phyloP scores from a whole-genome alignment of 768 basidiomycete species.

The Suillus paluster region DNA sequence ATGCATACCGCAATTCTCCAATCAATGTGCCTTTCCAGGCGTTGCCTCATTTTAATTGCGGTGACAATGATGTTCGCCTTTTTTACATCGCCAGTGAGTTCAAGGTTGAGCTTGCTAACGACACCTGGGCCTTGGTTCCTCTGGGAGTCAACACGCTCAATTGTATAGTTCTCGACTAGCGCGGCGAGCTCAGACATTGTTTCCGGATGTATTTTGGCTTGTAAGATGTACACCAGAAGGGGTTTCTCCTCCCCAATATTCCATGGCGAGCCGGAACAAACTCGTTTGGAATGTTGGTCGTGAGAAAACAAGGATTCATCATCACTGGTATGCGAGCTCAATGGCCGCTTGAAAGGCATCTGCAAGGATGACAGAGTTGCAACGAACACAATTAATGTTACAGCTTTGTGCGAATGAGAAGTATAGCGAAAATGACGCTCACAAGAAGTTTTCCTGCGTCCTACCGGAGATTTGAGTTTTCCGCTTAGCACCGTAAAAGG shows the following conservation, averaged over 20 bases:
- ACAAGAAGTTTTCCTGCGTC: slow-evolving; percentile 1
- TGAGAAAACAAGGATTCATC: not conserved
- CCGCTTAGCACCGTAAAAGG: not conserved
- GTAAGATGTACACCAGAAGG: slow-evolving; percentile 35
- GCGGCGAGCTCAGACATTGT: slow-evolving; percentile 27
- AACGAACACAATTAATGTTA: not conserved
- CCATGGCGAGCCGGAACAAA: slow-evolving; percentile 10
- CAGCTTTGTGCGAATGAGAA: slow-evolving; percentile 1
- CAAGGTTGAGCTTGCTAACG: slow-evolving; percentile 23
- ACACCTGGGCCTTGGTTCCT: not conserved
- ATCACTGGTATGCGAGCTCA: not conserved
- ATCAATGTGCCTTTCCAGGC: slow-evolving; percentile 70
- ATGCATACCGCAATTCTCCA: slow-evolving; percentile 67
- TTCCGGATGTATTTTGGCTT: slow-evolving; percentile 32
- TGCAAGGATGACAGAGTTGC: not conserved
- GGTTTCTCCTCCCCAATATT: slow-evolving; percentile 12
- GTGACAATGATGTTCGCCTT: slow-evolving; percentile 73
- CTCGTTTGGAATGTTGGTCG: slow-evolving; percentile 18
- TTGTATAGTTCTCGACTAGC: slow-evolving; percentile 25
- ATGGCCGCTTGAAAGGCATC: slow-evolving; percentile 6
- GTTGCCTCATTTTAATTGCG: slow-evolving; percentile 62
- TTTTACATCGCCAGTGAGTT: slow-evolving; percentile 43
- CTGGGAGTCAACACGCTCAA: not conserved
- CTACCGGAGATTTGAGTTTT: not conserved
- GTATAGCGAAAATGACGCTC: not conserved